Conservation (phyloP, 1,139 yeast genomes). For the Taiozyma sp. region DNA sequence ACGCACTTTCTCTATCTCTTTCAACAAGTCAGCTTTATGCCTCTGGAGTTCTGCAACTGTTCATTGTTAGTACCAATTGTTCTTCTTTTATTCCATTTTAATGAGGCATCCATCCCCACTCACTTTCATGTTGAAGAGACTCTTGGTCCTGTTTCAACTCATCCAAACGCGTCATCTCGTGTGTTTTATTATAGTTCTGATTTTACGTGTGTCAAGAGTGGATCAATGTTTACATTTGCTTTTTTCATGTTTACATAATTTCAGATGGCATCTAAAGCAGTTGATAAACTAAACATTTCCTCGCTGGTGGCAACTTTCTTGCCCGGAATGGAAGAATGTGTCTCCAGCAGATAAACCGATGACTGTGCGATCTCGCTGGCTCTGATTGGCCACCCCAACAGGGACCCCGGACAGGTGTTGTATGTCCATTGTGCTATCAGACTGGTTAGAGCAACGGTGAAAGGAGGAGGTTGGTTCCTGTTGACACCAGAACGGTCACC, state of each 20-base stretch:
- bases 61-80: constrained; percentile 3
- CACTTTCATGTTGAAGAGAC: constrained; percentile 22
- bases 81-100: too few species aligned
- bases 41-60: constrained; percentile 17
- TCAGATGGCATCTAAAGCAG: neutral
- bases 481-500: constrained; percentile 14
- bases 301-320: neutral
- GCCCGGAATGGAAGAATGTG: neutral
- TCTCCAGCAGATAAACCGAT: constrained; percentile 14
- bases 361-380: constrained; percentile 15
- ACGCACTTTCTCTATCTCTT: constrained; percentile 20
- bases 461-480: neutral
- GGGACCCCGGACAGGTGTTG: constrained; percentile 8
- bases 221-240: neutral
- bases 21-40: constrained; percentile 17
- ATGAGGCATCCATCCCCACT: neutral
- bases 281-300: neutral
- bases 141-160: constrained; percentile 18
- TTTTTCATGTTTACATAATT: neutral
- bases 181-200: neutral
- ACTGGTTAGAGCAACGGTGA: constrained; percentile 3
- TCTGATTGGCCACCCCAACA: constrained; percentile 13
- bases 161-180: constrained; percentile 5
- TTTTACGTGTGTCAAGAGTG: neutral
- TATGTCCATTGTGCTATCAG: constrained; percentile 11